These are phyloP conservation scores for Eragrostis curvula DNA, from an alignment of 176 grass and related monocot species.

Conservation along the genomic window DNA sequence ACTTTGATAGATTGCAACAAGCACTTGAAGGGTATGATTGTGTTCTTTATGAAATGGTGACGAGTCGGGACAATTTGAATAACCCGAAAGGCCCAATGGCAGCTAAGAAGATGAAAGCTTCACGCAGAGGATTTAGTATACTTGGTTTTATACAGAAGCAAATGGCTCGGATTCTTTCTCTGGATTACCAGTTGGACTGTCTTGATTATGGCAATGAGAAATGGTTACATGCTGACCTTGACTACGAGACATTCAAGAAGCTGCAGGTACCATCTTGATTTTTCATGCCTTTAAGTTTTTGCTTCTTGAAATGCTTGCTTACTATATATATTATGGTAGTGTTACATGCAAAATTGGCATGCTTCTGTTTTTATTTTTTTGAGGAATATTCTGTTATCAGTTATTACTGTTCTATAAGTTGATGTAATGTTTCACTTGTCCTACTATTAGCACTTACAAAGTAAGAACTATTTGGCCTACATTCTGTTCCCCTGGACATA, in stretches of 20 bases:
- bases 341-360: constrained; percentile 1
- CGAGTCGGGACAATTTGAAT: constrained; percentile 55
- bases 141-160: constrained; percentile 87
- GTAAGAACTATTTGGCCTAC: neutral
- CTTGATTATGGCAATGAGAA: constrained; percentile 78
- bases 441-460: neutral
- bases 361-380: neutral
- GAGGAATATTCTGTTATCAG: no score
- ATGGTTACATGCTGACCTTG: constrained; percentile 91
- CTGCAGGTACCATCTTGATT: constrained; percentile 67
- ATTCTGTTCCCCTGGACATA: constrained; percentile 13
- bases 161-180: constrained; percentile 73
- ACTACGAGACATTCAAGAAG: constrained; percentile 80
- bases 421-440: neutral
- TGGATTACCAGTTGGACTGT: constrained; percentile 94
- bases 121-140: constrained; percentile 71
- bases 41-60: constrained; percentile 90
- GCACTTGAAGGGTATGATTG: constrained; percentile 74
- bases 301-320: constrained; percentile 9
- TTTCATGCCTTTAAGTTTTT: neutral
- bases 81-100: constrained; percentile 41
- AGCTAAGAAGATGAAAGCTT: constrained; percentile 52
- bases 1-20: constrained; percentile 78
- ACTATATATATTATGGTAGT: neutral
- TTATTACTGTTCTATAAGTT: constrained; percentile 18